Base-by-base conservation (phyloP, 768 basidiomycete species). In the Udeniomyces megalosporus region DNA sequence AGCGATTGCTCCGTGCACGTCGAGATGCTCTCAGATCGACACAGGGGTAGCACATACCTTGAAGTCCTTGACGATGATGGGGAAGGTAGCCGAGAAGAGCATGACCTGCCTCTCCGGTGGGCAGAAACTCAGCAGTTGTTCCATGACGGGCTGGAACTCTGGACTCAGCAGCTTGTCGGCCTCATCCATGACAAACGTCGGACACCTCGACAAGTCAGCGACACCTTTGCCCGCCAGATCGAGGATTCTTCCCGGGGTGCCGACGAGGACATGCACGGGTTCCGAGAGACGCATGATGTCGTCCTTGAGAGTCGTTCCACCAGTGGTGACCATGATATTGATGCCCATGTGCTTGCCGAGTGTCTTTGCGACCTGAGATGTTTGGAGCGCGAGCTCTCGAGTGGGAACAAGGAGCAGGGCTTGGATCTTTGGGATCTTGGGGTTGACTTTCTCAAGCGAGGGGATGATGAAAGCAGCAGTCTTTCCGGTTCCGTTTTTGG, bases 391-490 rank as follows among this genome's bases (percentile, higher is more conserved):
- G 42, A 99, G 82, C 77, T 99, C 93, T 68, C 93, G 87, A n/a
- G 93, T 99, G 44, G 93, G 93, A 50, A 97, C 93, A 66, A 99
- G 86, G 64, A 99, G 80, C 63, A 96, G 81, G 3, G 91, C 90
- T 76, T 99, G 93, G 68, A 99, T 92, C 78, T 93, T 91, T 72
- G 78, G 78, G 75, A 81, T 84, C 62, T 74, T 77, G 66, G 87
- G 74, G 76, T 95, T 90, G 74, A 97, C 77, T 74, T 91, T 88
- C 73, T 95, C 88, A 58, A 99, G 82, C 50, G 91, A 82, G 44
- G 95, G 93, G 73, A 99, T 97, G 76, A 93, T 88, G 79, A 97
- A 99, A 26, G 93, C 95, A 44, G 92, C 93, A 26, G 93, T 99
- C 79, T 99, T 90, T 67, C 93, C 93, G 3, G 93, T 99, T 67